Conservation (phyloP, 2,329 filamentous ascomycete species). For the Reticulascus tulasneorum region DNA sequence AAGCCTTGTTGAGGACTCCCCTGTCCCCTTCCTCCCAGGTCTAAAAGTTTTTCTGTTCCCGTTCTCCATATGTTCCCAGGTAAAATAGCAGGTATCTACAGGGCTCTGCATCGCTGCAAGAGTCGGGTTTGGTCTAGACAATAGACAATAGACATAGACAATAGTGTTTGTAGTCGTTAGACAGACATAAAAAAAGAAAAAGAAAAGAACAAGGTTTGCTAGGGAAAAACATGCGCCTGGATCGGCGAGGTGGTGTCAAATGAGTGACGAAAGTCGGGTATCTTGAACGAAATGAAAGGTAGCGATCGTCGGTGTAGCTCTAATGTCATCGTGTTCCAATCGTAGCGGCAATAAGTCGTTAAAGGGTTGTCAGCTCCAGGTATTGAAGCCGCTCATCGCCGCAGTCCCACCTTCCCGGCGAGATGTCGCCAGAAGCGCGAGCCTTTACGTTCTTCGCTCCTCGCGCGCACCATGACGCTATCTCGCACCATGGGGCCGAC, state of each 20-base stretch:
- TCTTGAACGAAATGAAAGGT: constrained; percentile 14
- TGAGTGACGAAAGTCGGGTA: constrained; percentile 20
- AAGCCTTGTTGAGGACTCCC: too few relatives aligned
- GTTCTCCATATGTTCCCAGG: constrained; percentile 5
- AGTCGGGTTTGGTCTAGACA: constrained; percentile 6
- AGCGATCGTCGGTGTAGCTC: constrained; percentile 4
- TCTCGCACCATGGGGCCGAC: constrained; percentile 82
- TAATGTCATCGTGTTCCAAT: constrained; percentile 4
- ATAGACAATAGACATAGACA: constrained; percentile 11
- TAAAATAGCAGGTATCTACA: constrained; percentile 7
- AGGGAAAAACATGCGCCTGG: constrained; percentile 9
- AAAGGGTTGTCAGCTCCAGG: constrained; percentile 1
- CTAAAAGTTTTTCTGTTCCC: constrained; percentile 6
- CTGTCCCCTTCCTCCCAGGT: constrained; percentile 8
- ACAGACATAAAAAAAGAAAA: constrained; percentile 2
- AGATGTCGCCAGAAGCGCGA: constrained; percentile 46
- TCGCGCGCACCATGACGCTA: constrained; percentile 45
- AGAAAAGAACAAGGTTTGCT: constrained; percentile 5
- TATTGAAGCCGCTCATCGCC: constrained; percentile 6
- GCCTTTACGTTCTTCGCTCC: constrained; percentile 39
- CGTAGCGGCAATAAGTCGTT: constrained; percentile 9
- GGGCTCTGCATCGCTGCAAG: constrained; percentile 1
- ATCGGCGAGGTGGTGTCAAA: constrained; percentile 7
- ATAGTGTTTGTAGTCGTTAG: constrained; percentile 2
- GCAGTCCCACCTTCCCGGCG: constrained; percentile 39